Base-by-base conservation (phyloP, 2,329 filamentous ascomycete species). In the Colletotrichum kahawae region DNA sequence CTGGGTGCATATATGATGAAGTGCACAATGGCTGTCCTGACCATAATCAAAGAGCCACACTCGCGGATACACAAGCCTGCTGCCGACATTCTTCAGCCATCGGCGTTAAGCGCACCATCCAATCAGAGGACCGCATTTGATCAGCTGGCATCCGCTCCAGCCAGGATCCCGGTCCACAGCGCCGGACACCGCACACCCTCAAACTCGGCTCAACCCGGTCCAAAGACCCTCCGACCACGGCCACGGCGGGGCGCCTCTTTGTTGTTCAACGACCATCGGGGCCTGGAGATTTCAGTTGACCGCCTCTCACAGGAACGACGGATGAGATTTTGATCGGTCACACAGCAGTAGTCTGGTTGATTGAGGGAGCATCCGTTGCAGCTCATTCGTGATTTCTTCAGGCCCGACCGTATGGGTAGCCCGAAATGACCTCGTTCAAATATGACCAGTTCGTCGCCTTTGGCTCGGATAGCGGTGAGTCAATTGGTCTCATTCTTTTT, bases 391-490 rank as follows among this genome's bases (percentile, higher is more conserved):
- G 13, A 38, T 33, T 34, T n/a, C 21, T 29, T 51, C 64, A 13
- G 51, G 24, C 33, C 33, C 60, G 4, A 24, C 29, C 10, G 24
- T 2, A n/a, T 34, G 1, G n/a, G 13, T 59, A 12, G 34, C 51
- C 33, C n/a, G 31, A 33, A 9, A 76, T 76, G 70, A 74, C 74
- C 31, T 72, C 75, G 9, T 68, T 71, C 27, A 67, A 33, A 24
- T 75, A 83, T 38, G 82, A 86, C 34, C 83, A 84, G 51, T 81
- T 85, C 75, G 83, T 88, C 63, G 83, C 83, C 74, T 89, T 89
- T 74, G 85, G 85, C 51, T 87, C 86, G 24, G 87, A 90, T 74
- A 83, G 85, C 31, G 83, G 88, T 89, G 83, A 71, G 83, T 79
- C 29, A 48, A 31, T 60, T 31, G 13, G n/a, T 36, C n/a, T 36